Conservation (phyloP, 371 early-diverging fungal species). For the Polyrhizophydium stewartii region DNA sequence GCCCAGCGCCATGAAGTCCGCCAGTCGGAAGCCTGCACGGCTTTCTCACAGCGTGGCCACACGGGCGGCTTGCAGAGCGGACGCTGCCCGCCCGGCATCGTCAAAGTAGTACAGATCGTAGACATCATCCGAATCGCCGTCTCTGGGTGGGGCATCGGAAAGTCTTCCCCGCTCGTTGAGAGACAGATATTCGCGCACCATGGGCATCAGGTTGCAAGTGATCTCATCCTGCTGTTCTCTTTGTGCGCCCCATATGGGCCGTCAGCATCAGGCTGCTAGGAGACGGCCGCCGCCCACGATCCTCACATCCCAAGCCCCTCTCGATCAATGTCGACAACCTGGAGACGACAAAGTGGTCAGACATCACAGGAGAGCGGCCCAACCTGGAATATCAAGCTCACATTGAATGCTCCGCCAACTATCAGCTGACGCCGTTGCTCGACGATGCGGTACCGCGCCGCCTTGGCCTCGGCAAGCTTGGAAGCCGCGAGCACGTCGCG, state of each 20-base stretch:
- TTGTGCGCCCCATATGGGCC: no score
- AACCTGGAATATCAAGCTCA: no score
- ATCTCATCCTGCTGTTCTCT: slow-evolving; percentile 40
- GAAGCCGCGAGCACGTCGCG: slow-evolving; percentile 31
- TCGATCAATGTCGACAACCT: no score
- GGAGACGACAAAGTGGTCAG: no score
- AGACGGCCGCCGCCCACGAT: no score
- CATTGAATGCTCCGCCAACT: background rate
- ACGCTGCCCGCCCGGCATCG: slow-evolving; percentile 7
- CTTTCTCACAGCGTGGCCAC: background rate
- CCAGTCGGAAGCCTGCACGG: no score
- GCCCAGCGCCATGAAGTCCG: no score
- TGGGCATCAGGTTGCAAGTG: slow-evolving; percentile 66
- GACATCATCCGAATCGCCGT: slow-evolving; percentile 37
- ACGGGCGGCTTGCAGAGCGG: slow-evolving; percentile 1
- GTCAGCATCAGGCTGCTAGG: no score
- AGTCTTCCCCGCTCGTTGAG: background rate
- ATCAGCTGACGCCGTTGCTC: slow-evolving; percentile 40
- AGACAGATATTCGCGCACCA: slow-evolving; percentile 65
- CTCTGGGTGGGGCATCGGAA: background rate
- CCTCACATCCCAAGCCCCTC: no score
- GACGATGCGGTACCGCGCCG: slow-evolving; percentile 59
- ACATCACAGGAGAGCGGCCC: no score
- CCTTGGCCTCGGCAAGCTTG: slow-evolving; percentile 34
- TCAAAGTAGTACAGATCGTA: slow-evolving; percentile 38